Evolutionary conservation across 805 yeast species (phyloP).

Genomic region (Phaffomyces opuntiae): DNA sequence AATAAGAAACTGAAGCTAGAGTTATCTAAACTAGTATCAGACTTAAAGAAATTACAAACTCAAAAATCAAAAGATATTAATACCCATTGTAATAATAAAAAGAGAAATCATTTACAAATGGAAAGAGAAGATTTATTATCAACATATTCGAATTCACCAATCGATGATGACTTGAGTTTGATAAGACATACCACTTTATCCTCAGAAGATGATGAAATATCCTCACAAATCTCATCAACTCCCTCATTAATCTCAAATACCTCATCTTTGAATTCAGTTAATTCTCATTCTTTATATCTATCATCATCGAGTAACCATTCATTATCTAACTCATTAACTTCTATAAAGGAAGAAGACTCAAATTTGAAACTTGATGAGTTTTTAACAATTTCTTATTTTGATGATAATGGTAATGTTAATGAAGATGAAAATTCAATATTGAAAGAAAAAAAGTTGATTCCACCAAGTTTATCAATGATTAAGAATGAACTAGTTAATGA

Average conservation of each 20-base stretch:
- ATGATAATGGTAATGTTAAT: constrained; percentile 2
- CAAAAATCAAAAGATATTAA: constrained; percentile 1
- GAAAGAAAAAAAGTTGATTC: constrained; percentile 1
- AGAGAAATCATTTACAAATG: constrained; percentile 15
- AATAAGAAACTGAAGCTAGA: constrained; percentile 37
- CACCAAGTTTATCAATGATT: constrained; percentile 7
- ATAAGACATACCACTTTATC: neutral
- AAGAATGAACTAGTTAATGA: neutral
- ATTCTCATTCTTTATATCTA: constrained; percentile 3
- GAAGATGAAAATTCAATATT: constrained; percentile 2
- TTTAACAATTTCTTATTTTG: constrained; percentile 19
- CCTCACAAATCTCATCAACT: constrained; percentile 19
- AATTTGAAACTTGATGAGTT: constrained; percentile 20
- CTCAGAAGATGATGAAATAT: constrained; percentile 19
- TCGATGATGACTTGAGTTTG: constrained; percentile 6
- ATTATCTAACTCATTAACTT: constrained; percentile 10
- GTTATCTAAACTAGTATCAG: constrained; percentile 37
- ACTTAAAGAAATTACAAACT: constrained; percentile 30
- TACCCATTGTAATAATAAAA: constrained; percentile 11
- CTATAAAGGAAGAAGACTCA: constrained; percentile 20
- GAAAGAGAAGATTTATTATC: constrained; percentile 12
- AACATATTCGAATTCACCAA: constrained; percentile 3
- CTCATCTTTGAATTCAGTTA: constrained; percentile 11
- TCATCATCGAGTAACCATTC: constrained; percentile 1
- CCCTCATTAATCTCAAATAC: constrained; percentile 18